Evolutionary conservation across 2,329 filamentous ascomycete genomes (phyloP), one percentile per base, ranked within the genome.

Genomic region (Tolypocladium tropicale): DNA sequence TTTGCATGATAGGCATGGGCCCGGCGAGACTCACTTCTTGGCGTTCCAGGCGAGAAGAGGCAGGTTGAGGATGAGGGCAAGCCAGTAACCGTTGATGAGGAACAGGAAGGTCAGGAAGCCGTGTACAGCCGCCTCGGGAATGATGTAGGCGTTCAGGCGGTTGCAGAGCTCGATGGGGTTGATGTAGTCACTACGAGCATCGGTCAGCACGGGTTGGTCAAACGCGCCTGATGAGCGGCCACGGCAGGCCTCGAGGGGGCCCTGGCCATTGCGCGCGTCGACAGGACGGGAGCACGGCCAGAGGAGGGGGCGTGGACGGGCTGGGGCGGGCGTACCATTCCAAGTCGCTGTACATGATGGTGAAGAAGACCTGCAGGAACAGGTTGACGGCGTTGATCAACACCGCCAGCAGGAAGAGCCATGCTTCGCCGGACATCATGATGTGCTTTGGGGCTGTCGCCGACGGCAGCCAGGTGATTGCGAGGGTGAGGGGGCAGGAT

Each of bases 91-190:
- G 73, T 99, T 99, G 78, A 99, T 90, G 60, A 99, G 80, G 80
- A 99, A 99, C 61, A 99, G 76, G 72, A 95, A 86, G 54, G 94
- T 97, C 69, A 99, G 77, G 80, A 97, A 94, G 63, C 88, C 93
- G 74, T 99, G 95, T 62, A 99, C 93, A 63, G 90, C 93, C 67
- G 94, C 94, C 82, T 99, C 95, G 70, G 94, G 94, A 69, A 99
- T 87, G 72, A 99, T 99, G 80, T 99, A 99, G 72, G 93, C 95
- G 83, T 99, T 99, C 65, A 99, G 88, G 68, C 94, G 92, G 86
- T 99, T 99, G 88, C 94, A 99, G 63, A 99, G 92, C 68, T 99
- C 94, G 79, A 99, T 99, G 50, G 94, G 94, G 80, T 99, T 99
- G 79, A 99, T 99, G 78, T 99, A 99, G 78, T 99, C 94, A 78